A percentile compares a stretch with the other conserved stretches of the same genome.
These are phyloP conservation scores for Penicillium herquei DNA, from an alignment of 495 filamentous ascomycete species.

Conservation along the genomic window DNA sequence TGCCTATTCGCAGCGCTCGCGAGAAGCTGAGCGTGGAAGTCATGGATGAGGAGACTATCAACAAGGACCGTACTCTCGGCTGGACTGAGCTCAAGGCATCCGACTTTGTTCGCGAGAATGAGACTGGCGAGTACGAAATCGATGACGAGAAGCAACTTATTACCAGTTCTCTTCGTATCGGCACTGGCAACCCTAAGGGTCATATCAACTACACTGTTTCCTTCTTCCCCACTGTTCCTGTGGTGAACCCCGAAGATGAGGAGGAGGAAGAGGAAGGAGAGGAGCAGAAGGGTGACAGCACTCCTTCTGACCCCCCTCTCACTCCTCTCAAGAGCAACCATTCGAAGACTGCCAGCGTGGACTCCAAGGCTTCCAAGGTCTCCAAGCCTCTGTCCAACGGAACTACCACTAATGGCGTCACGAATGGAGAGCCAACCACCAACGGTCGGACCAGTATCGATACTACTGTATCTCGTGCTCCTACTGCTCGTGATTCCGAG, in stretches of 20 bases:
- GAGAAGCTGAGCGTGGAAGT: constrained; percentile 88
- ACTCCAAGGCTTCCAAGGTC: constrained; percentile 31
- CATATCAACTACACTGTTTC: constrained; percentile 77
- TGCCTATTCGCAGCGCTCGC: constrained; percentile 82
- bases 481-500: constrained; percentile 35
- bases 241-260: constrained; percentile 93
- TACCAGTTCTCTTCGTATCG: constrained; percentile 61
- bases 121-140: constrained; percentile 77
- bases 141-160: constrained; percentile 70
- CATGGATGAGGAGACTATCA: constrained; percentile 92
- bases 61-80: constrained; percentile 84
- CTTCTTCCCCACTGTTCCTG: constrained; percentile 85
- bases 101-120: constrained; percentile 76
- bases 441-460: constrained; percentile 40
- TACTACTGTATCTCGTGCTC: constrained; percentile 28
- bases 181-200: constrained; percentile 71
- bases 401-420: constrained; percentile 18
- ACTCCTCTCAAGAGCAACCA: constrained; percentile 38
- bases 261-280: constrained; percentile 56
- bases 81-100: constrained; percentile 68
- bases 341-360: constrained; percentile 30
- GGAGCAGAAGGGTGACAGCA: constrained; percentile 50
- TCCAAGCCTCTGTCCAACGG: constrained; percentile 25
- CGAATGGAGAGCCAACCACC: constrained; percentile 28
- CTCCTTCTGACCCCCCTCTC: constrained; percentile 22